Percentiles rank a stretch among this genome's conserved stretches.
Conservation (phyloP, 2,329 filamentous ascomycete species). For the Neonectria ditissima region DNA sequence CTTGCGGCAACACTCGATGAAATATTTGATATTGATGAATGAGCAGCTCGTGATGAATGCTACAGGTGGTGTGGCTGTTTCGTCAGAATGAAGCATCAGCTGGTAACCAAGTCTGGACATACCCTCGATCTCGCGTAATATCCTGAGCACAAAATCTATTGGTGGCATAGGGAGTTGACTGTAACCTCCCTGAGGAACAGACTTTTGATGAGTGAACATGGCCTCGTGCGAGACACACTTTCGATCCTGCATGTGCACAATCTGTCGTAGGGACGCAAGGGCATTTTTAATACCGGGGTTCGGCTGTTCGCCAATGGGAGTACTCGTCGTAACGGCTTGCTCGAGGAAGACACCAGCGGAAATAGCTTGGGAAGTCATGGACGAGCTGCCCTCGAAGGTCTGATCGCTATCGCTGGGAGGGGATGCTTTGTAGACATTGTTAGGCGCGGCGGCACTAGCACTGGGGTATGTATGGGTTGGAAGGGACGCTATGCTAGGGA, state of each 20-base stretch:
- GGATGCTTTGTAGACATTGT: not conserved
- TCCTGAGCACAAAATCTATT: conserved; percentile 2
- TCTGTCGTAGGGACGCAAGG: conserved; percentile 12
- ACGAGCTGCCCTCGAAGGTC: conserved; percentile 15
- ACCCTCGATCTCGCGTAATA: conserved; percentile 14
- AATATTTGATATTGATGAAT: conserved; percentile 4
- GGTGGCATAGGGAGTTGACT: conserved; percentile 10
- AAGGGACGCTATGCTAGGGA: not conserved
- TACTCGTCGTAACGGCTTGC: conserved; percentile 9
- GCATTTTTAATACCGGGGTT: conserved; percentile 11
- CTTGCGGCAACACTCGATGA: conserved; percentile 4
- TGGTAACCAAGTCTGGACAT: not conserved
- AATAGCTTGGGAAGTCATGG: conserved; percentile 13
- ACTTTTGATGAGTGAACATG: conserved; percentile 7
- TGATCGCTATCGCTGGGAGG: not conserved
- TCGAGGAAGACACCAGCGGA: conserved; percentile 13
- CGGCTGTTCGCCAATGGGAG: not conserved
- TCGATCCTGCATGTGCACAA: conserved; percentile 4
- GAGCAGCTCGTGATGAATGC: conserved; percentile 13
- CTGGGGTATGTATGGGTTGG: not conserved
- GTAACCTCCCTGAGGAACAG: not conserved
- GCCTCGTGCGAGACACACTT: conserved; percentile 7
- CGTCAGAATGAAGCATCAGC: not conserved
- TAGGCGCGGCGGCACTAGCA: not conserved
- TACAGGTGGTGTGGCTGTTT: conserved; percentile 4